These are phyloP conservation scores for Poterioochromonas sp. DNA, from an alignment of 352 stramenopile genomes.

Conservation along the genomic window DNA sequence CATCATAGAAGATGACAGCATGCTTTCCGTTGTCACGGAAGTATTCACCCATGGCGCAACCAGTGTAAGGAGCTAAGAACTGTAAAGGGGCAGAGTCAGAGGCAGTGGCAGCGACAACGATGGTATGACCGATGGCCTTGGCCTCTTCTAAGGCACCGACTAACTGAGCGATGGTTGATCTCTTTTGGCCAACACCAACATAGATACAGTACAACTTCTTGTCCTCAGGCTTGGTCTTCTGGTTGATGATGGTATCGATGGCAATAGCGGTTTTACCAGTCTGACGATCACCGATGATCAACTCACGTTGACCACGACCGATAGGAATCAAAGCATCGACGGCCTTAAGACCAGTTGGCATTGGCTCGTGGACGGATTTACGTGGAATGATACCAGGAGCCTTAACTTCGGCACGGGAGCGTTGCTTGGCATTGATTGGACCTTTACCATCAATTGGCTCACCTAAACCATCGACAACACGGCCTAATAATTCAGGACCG, in stretches of 20 bases:
- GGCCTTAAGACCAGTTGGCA: conserved; percentile 80
- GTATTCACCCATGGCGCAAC: conserved; percentile 75
- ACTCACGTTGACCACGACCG: conserved; percentile 75
- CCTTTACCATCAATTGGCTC: conserved; percentile 51
- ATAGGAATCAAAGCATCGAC: conserved; percentile 81
- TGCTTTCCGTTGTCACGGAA: conserved; percentile 80
- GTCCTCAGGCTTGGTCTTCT: conserved; percentile 71
- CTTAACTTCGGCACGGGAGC: conserved; percentile 73
- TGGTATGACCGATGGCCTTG: conserved; percentile 70
- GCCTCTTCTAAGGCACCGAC: conserved; percentile 70
- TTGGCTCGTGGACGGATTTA: conserved; percentile 75
- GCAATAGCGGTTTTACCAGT: conserved; percentile 81
- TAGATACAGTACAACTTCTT: conserved; percentile 74
- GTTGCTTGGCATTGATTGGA: conserved; percentile 44
- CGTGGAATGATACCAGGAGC: conserved; percentile 75
- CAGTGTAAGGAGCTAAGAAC: conserved; percentile 79
- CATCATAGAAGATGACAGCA: conserved; percentile 82
- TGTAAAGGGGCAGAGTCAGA: conserved; percentile 76
- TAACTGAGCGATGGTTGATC: conserved; percentile 77
- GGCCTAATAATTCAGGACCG: conserved; percentile 65
- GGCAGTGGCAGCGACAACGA: conserved; percentile 74
- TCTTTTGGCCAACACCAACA: conserved; percentile 79
- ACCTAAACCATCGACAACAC: conserved; percentile 75
- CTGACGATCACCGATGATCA: conserved; percentile 83
- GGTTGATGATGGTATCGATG: conserved; percentile 82